Evolutionary conservation across 768 basidiomycete genomes (phyloP), one percentile per base, ranked within the genome.

Genomic region (Lactarius quietus): DNA sequence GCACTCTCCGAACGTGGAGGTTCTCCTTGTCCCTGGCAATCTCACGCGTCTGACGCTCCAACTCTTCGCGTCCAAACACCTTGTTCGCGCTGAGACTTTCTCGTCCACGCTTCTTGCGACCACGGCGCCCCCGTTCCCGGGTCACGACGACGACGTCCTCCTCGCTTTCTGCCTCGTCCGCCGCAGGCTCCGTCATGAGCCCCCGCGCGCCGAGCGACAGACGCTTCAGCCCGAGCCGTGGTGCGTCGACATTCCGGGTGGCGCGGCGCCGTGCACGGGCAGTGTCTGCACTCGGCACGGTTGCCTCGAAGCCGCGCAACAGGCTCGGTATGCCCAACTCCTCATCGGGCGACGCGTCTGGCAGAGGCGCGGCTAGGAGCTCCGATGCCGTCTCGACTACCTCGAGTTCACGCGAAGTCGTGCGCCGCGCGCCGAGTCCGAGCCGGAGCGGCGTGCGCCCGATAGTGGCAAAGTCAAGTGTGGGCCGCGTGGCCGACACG

Each of bases 1-100:
- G 59, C 38, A 95, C 94, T 79, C 90, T 83, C 71, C 92, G 85
- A 62, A 98, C 92, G 73, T 90, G 85, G 23, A 98, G 72, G 74
- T 98, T 96, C 75, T 95, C 91, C 80, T 95, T 95, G 80, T 99
- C 97, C 68, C 84, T 82, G 70, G 84, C 73, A 64, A 99, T 96
- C 76, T 98, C 97, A 64, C 87, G 81, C 31, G 85, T 85, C 76
- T 98, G 95, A 61, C 88, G 82, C 26, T 82, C 78, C 67, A 99
- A 80, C 75, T 98, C 97, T 48, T 93, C 92, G 73, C 86, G 86
- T 60, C 92, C 92, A 35, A 95, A 77, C 55, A 81, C 82, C 78
- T 90, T 92, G 31, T 84, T 76, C 5, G 85, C 80, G 74, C 85
- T 86, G 64, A 91, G 72, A 70, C 89, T 89, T 73, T 89, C 84